phyloP scores from a whole-genome alignment of 2,329 filamentous ascomycete species.

The Dactylellina haptotyla region DNA sequence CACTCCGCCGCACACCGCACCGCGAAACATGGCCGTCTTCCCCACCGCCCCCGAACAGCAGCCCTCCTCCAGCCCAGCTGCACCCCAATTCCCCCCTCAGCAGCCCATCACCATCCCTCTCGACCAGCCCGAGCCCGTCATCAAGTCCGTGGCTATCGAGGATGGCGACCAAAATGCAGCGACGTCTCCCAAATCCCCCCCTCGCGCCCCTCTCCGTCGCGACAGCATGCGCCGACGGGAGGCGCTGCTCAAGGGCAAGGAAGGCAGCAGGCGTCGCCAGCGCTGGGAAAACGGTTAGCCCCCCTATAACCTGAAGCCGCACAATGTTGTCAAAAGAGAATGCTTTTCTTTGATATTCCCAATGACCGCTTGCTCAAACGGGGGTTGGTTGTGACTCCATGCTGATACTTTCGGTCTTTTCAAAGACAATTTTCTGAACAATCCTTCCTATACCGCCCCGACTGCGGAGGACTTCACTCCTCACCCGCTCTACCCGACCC shows the following conservation, averaged over 20 bases:
- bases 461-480: constrained; percentile 83
- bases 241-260: constrained; percentile 84
- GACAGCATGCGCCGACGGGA: constrained; percentile 72
- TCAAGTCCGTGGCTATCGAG: constrained; percentile 28
- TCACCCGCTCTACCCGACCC: constrained; percentile 80
- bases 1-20: not conserved
- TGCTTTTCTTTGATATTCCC: too few species aligned
- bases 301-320: constrained; percentile 34
- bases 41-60: constrained; percentile 35
- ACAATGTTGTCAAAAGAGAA: too few species aligned
- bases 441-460: constrained; percentile 86
- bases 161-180: constrained; percentile 3
- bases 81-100: not conserved
- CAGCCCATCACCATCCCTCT: constrained; percentile 41
- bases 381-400: too few species aligned
- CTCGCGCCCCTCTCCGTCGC: constrained; percentile 30
- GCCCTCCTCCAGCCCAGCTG: constrained; percentile 10
- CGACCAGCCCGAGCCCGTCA: constrained; percentile 45
- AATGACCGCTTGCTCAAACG: too few species aligned
- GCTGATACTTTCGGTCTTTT: constrained; percentile 36
- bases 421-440: constrained; percentile 79
- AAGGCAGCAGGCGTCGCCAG: constrained; percentile 84
- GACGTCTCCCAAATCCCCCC: not conserved
- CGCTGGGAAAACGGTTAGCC: constrained; percentile 89
- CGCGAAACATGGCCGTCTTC: constrained; percentile 32